Evolutionary conservation across 345 rosid genomes (phyloP).

Genomic region (Dipteronia dyeriana): DNA sequence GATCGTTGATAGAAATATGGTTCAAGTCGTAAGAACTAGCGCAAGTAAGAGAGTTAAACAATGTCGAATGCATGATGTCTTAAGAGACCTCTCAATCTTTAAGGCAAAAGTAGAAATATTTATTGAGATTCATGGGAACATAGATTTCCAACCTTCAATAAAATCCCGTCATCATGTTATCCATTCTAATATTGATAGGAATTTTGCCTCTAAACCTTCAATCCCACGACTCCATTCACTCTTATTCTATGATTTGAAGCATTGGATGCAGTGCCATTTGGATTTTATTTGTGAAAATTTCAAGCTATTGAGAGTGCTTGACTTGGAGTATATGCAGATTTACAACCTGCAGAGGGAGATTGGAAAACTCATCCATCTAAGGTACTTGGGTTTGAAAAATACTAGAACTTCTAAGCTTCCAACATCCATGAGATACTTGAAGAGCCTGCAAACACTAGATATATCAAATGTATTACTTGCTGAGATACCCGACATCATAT

Average conservation of each 20-base stretch:
- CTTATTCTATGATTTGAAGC: slow-evolving; percentile 1
- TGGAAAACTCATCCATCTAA: slow-evolving; percentile 24
- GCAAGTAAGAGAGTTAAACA: slow-evolving; percentile 25
- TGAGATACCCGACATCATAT: slow-evolving; percentile 19
- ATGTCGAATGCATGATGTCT: slow-evolving; percentile 26
- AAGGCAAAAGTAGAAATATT: slow-evolving; percentile 29
- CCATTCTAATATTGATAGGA: slow-evolving; percentile 5
- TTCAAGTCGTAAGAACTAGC: slow-evolving; percentile 27
- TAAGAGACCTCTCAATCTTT: slow-evolving; percentile 25
- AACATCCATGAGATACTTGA: neutral
- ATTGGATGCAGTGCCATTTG: neutral
- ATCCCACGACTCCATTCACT: slow-evolving; percentile 15
- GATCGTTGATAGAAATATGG: slow-evolving; percentile 27
- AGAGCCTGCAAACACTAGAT: slow-evolving; percentile 28
- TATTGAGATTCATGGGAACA: slow-evolving; percentile 22
- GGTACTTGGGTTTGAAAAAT: slow-evolving; percentile 28
- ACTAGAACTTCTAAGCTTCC: slow-evolving; percentile 25
- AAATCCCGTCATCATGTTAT: slow-evolving; percentile 16
- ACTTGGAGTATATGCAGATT: slow-evolving; percentile 29
- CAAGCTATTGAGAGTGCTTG: slow-evolving; percentile 23
- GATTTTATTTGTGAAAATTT: slow-evolving; percentile 15
- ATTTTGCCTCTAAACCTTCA: neutral
- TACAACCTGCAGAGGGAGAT: slow-evolving; percentile 15
- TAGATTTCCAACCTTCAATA: neutral
- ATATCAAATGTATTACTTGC: slow-evolving; percentile 20